Evolutionary conservation across 257 asterid species (phyloP).

Genomic region (Handroanthus guayacan): DNA sequence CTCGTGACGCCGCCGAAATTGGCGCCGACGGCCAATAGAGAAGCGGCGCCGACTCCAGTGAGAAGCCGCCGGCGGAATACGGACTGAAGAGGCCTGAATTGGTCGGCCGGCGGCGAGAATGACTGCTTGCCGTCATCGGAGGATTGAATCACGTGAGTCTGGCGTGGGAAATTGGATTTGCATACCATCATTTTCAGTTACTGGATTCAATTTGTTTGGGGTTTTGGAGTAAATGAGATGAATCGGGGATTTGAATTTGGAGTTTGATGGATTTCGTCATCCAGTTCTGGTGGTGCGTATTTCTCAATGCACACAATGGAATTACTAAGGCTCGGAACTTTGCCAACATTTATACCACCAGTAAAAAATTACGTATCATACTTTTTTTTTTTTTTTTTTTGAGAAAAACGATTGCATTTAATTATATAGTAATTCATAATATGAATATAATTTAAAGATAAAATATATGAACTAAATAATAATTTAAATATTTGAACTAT

Average conservation of each 20-base stretch:
- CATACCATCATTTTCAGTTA: constrained; percentile 17
- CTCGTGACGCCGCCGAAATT: constrained; percentile 83
- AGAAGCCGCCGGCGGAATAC: constrained; percentile 77
- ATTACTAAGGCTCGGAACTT: background rate
- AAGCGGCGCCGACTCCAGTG: constrained; percentile 68
- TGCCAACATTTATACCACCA: too few species aligned
- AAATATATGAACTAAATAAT: too few species aligned
- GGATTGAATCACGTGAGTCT: constrained; percentile 52
- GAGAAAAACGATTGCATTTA: too few species aligned
- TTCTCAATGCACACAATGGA: background rate
- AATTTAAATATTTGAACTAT: too few species aligned
- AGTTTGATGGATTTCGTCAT: background rate
- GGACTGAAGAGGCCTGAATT: constrained; percentile 65
- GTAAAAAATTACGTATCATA: too few species aligned
- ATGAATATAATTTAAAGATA: too few species aligned
- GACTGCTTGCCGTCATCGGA: constrained; percentile 48
- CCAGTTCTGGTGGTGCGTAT: constrained; percentile 38
- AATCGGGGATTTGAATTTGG: background rate
- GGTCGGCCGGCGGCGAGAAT: constrained; percentile 55
- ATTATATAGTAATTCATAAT: too few species aligned
- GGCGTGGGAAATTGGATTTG: constrained; percentile 33
- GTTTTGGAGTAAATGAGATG: background rate
- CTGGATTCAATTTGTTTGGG: background rate
- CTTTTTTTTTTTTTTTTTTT: too few species aligned
- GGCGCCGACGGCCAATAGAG: constrained; percentile 75